Percentiles rank a stretch among this genome's conserved stretches.
phyloP scores from a whole-genome alignment of 139 green algal genomes.

The Closterium sp. region DNA sequence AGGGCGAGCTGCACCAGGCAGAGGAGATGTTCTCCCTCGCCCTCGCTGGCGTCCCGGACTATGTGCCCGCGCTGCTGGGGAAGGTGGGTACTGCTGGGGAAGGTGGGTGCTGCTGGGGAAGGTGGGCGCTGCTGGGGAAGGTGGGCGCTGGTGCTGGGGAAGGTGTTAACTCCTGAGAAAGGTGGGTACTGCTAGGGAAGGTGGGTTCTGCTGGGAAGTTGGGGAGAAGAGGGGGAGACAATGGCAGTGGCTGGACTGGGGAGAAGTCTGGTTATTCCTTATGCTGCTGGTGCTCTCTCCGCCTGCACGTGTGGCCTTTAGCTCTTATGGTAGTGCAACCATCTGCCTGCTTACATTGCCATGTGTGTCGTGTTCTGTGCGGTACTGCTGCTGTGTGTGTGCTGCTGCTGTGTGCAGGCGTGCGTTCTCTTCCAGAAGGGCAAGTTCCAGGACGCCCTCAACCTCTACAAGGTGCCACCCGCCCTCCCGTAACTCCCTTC shows the following conservation, averaged over 20 bases:
- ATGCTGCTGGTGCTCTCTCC: no score
- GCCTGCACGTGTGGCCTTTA: no score
- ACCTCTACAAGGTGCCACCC: constrained; percentile 52
- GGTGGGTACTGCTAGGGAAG: neutral
- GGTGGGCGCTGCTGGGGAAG: no score
- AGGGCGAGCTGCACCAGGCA: constrained; percentile 32
- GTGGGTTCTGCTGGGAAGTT: neutral
- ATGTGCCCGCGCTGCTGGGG: constrained; percentile 37
- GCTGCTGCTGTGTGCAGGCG: constrained; percentile 12
- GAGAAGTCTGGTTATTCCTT: no score
- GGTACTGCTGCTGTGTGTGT: neutral
- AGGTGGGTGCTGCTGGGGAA: neutral
- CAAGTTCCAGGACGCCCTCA: constrained; percentile 37
- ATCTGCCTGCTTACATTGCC: no score
- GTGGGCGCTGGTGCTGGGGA: no score
- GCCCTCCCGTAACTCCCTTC: no score
- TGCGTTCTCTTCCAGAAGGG: constrained; percentile 42
- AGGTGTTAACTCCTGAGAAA: constrained; percentile 3
- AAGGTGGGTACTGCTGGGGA: constrained; percentile 4
- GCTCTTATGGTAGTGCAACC: no score
- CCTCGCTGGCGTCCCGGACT: neutral
- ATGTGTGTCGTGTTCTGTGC: no score
- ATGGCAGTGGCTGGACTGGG: no score
- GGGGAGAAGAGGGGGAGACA: no score
- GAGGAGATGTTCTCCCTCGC: constrained; percentile 27